Evolutionary conservation across 2,329 filamentous ascomycete genomes (phyloP), one percentile per base, ranked within the genome.

Genomic region (Mariannaea sp.): DNA sequence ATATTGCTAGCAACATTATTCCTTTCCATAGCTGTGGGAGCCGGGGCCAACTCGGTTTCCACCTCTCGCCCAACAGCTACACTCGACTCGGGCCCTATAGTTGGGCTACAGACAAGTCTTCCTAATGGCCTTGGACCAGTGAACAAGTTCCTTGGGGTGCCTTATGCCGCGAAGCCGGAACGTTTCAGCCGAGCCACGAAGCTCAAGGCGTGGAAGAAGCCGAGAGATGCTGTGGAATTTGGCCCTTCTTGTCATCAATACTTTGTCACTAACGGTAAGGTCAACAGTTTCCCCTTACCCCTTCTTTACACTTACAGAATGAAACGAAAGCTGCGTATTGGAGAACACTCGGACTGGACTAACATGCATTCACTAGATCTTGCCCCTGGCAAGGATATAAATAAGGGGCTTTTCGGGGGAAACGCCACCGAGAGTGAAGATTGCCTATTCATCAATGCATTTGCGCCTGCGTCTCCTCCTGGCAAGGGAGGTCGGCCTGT

Each of bases 371-470:
- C 2, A 12, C 20, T 22, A 68, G 63, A 61, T 33, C 40, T 68
- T 16, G 56, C 59, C 0, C 57, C 65, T 0, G 44, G 53, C 2
- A n/a, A 56, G 2, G 59, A 68, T 1, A 36, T 68, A 1, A 26
- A 65, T 3, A 44, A 60, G 12, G 32, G 43, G 2, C 19, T 69
- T 2, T 68, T 66, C 19, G 60, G 57, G 12, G 49, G 27, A 1
- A 53, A 56, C 7, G 13, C 60, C 1, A 40, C 50, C 4, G 62
- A 67, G 42, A 69, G 67, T 13, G 63, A 69, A 39, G 66, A 69
- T 24, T 69, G 65, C 14, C 59, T 70, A 4, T 63, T 52, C 20
- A 54, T 68, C 2, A 68, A 70, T 22, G 58, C 64, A 4, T 70
- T 70, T 33, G 58, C 61, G 4, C 67, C 65, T 1, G 32, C 56